Percentiles rank a stretch among this genome's conserved stretches.
These are phyloP conservation scores for Hansenula sp. DNA, from an alignment of 1,139 yeast genomes.

Conservation along the genomic window DNA sequence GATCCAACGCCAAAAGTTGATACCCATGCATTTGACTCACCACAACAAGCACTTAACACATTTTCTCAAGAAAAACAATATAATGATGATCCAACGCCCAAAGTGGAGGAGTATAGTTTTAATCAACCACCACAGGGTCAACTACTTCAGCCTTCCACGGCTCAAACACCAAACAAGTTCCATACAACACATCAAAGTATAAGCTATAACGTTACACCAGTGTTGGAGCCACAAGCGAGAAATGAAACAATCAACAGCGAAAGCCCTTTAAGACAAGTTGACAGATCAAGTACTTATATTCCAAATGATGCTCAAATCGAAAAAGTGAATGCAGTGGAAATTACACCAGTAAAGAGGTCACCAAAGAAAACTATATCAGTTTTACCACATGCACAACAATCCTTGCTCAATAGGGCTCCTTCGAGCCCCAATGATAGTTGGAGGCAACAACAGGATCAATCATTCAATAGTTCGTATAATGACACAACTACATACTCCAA, in stretches of 20 bases:
- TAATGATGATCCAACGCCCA: constrained; percentile 3
- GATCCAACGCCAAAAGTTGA: constrained; percentile 18
- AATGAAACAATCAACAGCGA: background rate
- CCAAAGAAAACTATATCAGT: background rate
- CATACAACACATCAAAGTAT: constrained; percentile 1
- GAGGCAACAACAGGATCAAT: background rate
- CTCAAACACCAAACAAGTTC: background rate
- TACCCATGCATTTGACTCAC: constrained; percentile 4
- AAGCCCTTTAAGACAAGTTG: background rate
- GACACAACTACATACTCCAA: constrained; percentile 17
- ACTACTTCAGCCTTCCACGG: background rate
- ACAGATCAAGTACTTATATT: background rate
- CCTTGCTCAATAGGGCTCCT: too few relatives aligned
- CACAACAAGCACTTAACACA: background rate
- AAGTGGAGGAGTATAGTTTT: background rate
- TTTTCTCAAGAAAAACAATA: background rate
- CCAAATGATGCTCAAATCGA: background rate
- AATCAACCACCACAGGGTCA: background rate
- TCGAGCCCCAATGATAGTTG: background rate
- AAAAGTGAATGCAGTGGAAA: background rate
- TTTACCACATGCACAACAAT: too few relatives aligned
- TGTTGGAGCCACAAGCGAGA: background rate
- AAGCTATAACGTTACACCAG: constrained; percentile 4
- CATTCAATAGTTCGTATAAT: constrained; percentile 7
- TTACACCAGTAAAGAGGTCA: background rate